These are phyloP conservation scores for Phytophthora citricola DNA, from an alignment of 352 stramenopile species.

Conservation along the genomic window DNA sequence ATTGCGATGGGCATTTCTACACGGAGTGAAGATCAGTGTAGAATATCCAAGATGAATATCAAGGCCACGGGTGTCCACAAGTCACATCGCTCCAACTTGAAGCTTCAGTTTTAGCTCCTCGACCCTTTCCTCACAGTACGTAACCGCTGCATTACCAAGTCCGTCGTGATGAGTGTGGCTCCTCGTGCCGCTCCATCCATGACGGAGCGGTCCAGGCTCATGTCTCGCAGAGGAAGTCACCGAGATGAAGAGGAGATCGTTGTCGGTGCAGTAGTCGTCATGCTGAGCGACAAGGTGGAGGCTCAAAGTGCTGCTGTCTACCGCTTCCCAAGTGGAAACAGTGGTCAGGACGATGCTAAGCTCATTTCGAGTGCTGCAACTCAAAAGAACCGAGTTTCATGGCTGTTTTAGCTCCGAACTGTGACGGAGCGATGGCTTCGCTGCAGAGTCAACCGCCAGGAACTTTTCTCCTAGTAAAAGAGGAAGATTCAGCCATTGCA, in stretches of 20 bases:
- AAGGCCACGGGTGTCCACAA: too few species aligned
- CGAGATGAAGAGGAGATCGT: conserved; percentile 20
- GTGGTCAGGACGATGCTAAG: conserved; percentile 12
- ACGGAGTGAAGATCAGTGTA: too few species aligned
- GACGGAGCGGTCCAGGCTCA: conserved; percentile 8
- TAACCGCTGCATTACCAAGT: too few species aligned
- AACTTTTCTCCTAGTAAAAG: conserved; percentile 54
- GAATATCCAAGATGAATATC: too few species aligned
- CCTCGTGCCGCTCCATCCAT: conserved; percentile 16
- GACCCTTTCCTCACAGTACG: too few species aligned
- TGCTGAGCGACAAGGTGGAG: conserved; percentile 17
- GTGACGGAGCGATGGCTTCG: conserved; percentile 46
- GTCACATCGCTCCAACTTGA: too few species aligned
- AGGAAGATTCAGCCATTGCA: conserved; percentile 46
- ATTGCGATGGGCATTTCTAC: too few species aligned
- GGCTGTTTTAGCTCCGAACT: conserved; percentile 55
- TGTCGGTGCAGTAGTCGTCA: conserved; percentile 28
- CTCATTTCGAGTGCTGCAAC: conserved; percentile 1
- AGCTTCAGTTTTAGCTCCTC: too few species aligned
- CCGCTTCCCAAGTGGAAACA: neutral
- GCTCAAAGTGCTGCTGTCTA: conserved; percentile 18
- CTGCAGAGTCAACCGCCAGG: conserved; percentile 53
- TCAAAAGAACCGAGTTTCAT: conserved; percentile 42
- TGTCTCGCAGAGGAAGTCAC: conserved; percentile 12
- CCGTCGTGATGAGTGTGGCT: conserved; percentile 29